A percentile compares a stretch with the other conserved stretches of the same genome.
phyloP scores from a whole-genome alignment of 1,139 yeast genomes.

The Candida frijolesensis region DNA sequence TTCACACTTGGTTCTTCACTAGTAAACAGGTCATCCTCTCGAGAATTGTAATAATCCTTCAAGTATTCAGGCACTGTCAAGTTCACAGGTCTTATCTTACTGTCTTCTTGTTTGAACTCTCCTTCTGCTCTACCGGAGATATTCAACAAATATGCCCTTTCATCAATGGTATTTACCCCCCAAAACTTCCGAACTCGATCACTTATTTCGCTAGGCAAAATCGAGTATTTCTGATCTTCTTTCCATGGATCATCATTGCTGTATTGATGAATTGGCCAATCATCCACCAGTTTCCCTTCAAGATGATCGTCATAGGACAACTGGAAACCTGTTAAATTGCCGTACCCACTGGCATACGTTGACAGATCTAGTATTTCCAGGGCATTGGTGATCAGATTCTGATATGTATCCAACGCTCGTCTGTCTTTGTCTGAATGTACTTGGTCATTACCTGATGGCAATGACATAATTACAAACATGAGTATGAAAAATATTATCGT shows the following conservation, averaged over 20 bases:
- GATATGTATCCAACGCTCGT: slow-evolving; percentile 29
- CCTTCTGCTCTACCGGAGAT: slow-evolving; percentile 55
- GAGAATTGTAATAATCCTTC: slow-evolving; percentile 31
- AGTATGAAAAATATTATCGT: slow-evolving; percentile 40
- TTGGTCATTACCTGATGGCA: slow-evolving; percentile 29
- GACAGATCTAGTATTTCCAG: slow-evolving; percentile 38
- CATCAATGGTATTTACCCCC: slow-evolving; percentile 33
- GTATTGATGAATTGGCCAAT: slow-evolving; percentile 59
- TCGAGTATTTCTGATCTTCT: slow-evolving; percentile 55
- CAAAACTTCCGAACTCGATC: slow-evolving; percentile 49
- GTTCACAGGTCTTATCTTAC: slow-evolving; percentile 18
- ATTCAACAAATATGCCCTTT: slow-evolving; percentile 47
- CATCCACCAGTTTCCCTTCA: slow-evolving; percentile 41
- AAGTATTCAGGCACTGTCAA: slow-evolving; percentile 49
- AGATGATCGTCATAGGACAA: slow-evolving; percentile 60
- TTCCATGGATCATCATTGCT: slow-evolving; percentile 48
- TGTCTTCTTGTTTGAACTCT: slow-evolving; percentile 29
- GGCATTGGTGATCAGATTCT: slow-evolving; percentile 33
- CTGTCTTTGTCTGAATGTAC: slow-evolving; percentile 32
- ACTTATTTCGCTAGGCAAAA: slow-evolving; percentile 64
- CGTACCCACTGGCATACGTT: slow-evolving; percentile 57
- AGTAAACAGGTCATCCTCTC: slow-evolving; percentile 24
- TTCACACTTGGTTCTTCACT: slow-evolving; percentile 12
- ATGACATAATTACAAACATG: slow-evolving; percentile 37
- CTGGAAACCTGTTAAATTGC: slow-evolving; percentile 72